Evolutionary conservation across 805 yeast genomes (phyloP).

Genomic region (Candida koratica): DNA sequence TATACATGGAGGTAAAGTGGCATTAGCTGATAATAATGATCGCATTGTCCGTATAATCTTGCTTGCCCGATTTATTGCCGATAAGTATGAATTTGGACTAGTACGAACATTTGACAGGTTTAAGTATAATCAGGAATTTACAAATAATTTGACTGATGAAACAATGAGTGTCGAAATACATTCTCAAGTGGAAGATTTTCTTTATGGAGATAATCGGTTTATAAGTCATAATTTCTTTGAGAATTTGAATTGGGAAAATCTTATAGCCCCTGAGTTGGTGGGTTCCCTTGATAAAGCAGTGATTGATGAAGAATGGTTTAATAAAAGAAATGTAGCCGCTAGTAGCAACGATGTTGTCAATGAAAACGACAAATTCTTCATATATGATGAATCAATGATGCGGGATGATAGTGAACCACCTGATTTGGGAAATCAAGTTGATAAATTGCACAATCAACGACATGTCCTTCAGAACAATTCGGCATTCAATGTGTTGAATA

Average conservation of each 20-base stretch:
- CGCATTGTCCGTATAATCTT: conserved; percentile 50
- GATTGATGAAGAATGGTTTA: conserved; percentile 27
- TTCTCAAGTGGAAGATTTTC: conserved; percentile 22
- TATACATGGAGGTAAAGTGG: conserved; percentile 18
- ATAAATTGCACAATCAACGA: conserved; percentile 19
- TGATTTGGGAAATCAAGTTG: conserved; percentile 13
- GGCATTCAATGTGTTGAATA: conserved; percentile 5
- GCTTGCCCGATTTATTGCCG: conserved; percentile 50
- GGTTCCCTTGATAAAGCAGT: conserved; percentile 7
- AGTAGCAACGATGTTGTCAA: conserved; percentile 20
- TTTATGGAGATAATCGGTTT: conserved; percentile 40
- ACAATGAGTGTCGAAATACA: conserved; percentile 5
- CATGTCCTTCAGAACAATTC: conserved; percentile 16
- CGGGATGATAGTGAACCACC: conserved; percentile 27
- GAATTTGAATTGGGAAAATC: conserved; percentile 27
- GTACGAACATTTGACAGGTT: conserved; percentile 45
- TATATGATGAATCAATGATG: conserved; percentile 15
- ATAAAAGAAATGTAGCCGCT: conserved; percentile 10
- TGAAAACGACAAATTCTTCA: conserved; percentile 16
- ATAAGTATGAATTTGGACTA: conserved; percentile 52
- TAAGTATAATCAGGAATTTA: conserved; percentile 33
- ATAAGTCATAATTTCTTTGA: conserved; percentile 38
- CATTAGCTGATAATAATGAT: conserved; percentile 30
- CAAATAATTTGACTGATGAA: conserved; percentile 22
- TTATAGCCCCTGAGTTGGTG: conserved; percentile 10